A percentile compares a stretch with the other conserved stretches of the same genome.
These are phyloP conservation scores for Prunus mongolica DNA, from an alignment of 306 rosid genomes.

Conservation along the genomic window DNA sequence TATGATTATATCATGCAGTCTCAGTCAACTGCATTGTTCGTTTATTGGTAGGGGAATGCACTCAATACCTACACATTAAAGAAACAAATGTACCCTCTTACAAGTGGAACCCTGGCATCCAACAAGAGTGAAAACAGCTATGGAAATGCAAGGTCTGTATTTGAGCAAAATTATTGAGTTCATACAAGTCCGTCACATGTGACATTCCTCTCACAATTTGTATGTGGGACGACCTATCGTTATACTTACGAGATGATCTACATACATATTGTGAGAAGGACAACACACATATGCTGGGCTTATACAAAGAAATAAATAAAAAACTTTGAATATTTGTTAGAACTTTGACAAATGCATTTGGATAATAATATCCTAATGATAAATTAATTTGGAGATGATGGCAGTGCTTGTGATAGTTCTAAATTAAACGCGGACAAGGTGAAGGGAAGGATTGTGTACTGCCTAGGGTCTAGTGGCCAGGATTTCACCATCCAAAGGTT, in stretches of 20 bases:
- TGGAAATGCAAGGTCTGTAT: constrained; percentile 53
- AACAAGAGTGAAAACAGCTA: constrained; percentile 16
- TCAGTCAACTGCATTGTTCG: background rate
- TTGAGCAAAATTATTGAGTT: background rate
- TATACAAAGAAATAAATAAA: background rate
- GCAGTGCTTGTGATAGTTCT: constrained; percentile 66
- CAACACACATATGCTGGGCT: background rate
- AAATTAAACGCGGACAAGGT: constrained; percentile 49
- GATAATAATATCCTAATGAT: background rate
- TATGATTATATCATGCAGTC: background rate
- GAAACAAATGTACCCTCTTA: constrained; percentile 63
- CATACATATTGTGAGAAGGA: background rate
- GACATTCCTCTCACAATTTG: background rate
- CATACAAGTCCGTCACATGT: background rate
- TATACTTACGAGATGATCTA: background rate
- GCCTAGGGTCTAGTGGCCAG: constrained; percentile 34
- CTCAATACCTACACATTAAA: constrained; percentile 58
- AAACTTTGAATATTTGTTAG: background rate
- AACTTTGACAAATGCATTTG: background rate
- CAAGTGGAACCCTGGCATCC: constrained; percentile 54
- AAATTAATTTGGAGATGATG: constrained; percentile 1
- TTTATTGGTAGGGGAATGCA: constrained; percentile 51
- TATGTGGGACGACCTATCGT: background rate
- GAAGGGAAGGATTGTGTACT: constrained; percentile 66
- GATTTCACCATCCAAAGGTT: constrained; percentile 42